Conservation (phyloP, 2,329 filamentous ascomycete species). For the Shiraia bambusicola region DNA sequence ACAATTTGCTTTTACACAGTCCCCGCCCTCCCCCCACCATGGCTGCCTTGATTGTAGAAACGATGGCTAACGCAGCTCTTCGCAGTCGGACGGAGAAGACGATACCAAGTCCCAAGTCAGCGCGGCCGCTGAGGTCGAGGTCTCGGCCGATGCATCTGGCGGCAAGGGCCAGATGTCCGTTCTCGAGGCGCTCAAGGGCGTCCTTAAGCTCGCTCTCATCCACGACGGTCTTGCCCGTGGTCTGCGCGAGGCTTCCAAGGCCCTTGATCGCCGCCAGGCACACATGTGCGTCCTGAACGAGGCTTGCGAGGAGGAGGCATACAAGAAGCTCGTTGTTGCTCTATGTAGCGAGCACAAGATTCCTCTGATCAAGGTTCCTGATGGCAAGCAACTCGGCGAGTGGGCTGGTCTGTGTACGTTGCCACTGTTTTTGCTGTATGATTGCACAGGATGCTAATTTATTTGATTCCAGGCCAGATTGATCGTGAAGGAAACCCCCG, state of each 20-base stretch:
- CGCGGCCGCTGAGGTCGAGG: slow-evolving; percentile 91
- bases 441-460: slow-evolving; percentile 9
- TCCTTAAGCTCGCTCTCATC: slow-evolving; percentile 97
- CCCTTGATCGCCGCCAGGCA: slow-evolving; percentile 95
- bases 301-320: slow-evolving; percentile 99
- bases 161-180: slow-evolving; percentile 92
- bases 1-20: neutral
- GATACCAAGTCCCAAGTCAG: slow-evolving; percentile 79
- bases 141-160: slow-evolving; percentile 81
- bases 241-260: slow-evolving; percentile 97
- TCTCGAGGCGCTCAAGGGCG: slow-evolving; percentile 97
- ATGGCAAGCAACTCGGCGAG: slow-evolving; percentile 99
- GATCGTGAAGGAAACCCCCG: slow-evolving; percentile 99
- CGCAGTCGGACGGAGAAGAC: slow-evolving; percentile 99
- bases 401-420: slow-evolving; percentile 98
- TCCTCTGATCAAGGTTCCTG: slow-evolving; percentile 98
- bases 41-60: slow-evolving; percentile 1
- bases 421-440: neutral
- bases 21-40: slow-evolving; percentile 5
- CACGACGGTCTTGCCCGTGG: slow-evolving; percentile 98
- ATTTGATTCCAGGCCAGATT: slow-evolving; percentile 70
- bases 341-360: slow-evolving; percentile 99
- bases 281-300: slow-evolving; percentile 99
- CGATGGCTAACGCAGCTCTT: slow-evolving; percentile 17
- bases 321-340: slow-evolving; percentile 99